Conservation (phyloP, 225 moss, liverwort and hornwort species). For the Pseudoscleropodium purum region DNA sequence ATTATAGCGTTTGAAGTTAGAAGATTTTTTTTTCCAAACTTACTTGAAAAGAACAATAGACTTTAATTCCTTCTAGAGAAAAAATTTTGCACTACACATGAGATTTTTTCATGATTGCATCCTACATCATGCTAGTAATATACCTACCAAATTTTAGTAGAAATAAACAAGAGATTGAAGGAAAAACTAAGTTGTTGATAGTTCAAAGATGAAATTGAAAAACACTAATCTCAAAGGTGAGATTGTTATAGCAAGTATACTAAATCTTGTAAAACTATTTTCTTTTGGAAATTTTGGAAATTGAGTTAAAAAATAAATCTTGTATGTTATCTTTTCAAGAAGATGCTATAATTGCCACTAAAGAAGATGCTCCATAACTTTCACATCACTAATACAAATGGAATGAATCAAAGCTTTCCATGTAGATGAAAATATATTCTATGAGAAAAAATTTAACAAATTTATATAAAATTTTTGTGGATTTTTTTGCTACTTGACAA, state of each 20-base stretch:
- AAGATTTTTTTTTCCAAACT: too few relatives aligned
- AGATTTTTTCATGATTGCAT: not conserved
- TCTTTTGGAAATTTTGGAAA: not conserved
- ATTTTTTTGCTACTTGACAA: rapidly evolving
- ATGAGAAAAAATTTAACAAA: too few relatives aligned
- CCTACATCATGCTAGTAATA: not conserved
- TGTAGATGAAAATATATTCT: not conserved
- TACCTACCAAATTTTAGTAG: too few relatives aligned
- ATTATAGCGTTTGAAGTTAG: too few relatives aligned
- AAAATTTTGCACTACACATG: not conserved
- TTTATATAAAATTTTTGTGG: too few relatives aligned
- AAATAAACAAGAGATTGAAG: too few relatives aligned
- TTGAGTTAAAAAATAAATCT: not conserved
- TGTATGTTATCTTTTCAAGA: rapidly evolving
- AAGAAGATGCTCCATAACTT: not conserved
- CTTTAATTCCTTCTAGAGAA: too few relatives aligned
- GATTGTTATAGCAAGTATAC: not conserved
- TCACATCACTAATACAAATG: not conserved
- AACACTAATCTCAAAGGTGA: not conserved
- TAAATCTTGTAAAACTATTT: not conserved
- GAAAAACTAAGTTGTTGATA: too few relatives aligned
- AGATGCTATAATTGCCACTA: not conserved
- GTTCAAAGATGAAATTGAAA: not conserved
- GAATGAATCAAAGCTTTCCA: not conserved
- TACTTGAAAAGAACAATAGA: rapidly evolving